Conservation (phyloP, 2,329 filamentous ascomycete genomes). For the Botrytis elliptica region DNA sequence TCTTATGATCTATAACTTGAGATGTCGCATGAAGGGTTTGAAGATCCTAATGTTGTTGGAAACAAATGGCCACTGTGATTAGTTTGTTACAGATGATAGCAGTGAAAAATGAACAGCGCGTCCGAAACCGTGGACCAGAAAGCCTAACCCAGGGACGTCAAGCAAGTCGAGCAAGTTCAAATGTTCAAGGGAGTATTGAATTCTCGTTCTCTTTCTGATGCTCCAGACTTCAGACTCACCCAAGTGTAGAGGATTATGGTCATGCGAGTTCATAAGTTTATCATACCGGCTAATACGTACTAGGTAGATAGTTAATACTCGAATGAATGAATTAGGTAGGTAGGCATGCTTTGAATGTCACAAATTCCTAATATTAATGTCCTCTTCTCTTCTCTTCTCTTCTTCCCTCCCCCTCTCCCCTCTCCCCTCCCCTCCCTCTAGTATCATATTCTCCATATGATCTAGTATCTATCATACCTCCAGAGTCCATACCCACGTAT, state of each 20-base stretch:
- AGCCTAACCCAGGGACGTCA: too few species aligned
- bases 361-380: neutral
- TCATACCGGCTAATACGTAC: too few species aligned
- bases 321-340: neutral
- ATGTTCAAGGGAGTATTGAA: too few species aligned
- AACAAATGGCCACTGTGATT: neutral
- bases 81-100: neutral
- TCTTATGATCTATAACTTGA: neutral
- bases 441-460: neutral
- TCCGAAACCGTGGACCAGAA: neutral
- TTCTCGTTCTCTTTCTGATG: too few species aligned
- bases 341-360: neutral
- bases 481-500: neutral
- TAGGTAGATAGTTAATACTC: neutral
- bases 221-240: neutral
- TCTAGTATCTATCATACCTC: neutral
- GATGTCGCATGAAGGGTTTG: slow-evolving; percentile 10
- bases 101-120: neutral
- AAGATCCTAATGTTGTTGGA: neutral
- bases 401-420: neutral
- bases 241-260: neutral
- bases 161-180: too few species aligned
- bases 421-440: neutral
- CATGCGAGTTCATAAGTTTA: too few species aligned
- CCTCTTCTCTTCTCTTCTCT: neutral